Evolutionary conservation across 225 moss, liverwort and hornwort genomes (phyloP).

Genomic region (Physcomitrium patens): DNA sequence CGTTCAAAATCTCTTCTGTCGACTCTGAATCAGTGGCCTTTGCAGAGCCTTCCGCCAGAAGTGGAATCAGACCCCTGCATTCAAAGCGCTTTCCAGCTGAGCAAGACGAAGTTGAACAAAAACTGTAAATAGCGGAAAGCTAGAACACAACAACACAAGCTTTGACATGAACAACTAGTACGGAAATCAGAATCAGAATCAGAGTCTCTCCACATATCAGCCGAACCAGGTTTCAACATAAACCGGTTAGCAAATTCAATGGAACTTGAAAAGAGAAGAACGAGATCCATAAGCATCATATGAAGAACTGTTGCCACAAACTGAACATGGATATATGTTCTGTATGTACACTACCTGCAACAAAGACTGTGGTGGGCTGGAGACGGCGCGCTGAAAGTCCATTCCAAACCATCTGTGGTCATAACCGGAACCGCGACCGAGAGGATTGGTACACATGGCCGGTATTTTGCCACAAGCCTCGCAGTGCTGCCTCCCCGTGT

Average conservation of each 20-base stretch:
- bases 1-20: constrained; percentile 79
- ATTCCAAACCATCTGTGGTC: constrained; percentile 74
- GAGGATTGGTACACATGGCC: constrained; percentile 79
- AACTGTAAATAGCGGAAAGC: no score
- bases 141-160: no score
- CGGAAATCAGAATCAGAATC: no score
- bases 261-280: no score
- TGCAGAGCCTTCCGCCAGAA: constrained; percentile 89
- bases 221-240: no score
- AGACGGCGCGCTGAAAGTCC: constrained; percentile 80
- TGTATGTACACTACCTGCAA: constrained; percentile 33
- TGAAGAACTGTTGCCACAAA: no score
- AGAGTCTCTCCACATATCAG: no score
- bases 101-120: not conserved
- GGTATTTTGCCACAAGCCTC: constrained; percentile 87
- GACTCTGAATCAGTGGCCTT: constrained; percentile 90
- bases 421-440: constrained; percentile 87
- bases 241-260: no score
- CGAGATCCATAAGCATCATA: no score
- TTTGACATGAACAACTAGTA: no score
- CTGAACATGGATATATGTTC: not conserved
- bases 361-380: constrained; percentile 90
- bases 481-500: constrained; percentile 88
- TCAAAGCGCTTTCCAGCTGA: constrained; percentile 1
- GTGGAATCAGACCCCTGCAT: constrained; percentile 83